Percentiles rank a stretch among this genome's conserved stretches.
These are phyloP conservation scores for Pythium guiyangense DNA, from an alignment of 352 stramenopile genomes.

Conservation along the genomic window DNA sequence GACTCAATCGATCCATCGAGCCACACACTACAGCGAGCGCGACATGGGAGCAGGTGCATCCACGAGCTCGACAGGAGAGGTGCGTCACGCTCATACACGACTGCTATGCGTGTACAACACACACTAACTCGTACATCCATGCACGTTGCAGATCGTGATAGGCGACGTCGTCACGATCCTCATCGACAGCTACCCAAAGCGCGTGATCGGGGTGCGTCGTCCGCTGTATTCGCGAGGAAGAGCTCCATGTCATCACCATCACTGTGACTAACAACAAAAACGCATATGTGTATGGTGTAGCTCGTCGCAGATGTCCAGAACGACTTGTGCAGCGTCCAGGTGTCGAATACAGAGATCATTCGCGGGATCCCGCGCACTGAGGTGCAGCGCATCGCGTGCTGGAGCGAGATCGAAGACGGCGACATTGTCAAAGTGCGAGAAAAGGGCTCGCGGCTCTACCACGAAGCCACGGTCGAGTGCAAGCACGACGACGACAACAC, in stretches of 20 bases:
- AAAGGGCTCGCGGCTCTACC: slow-evolving; percentile 48
- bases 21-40: not conserved
- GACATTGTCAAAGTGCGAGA: slow-evolving; percentile 68
- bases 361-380: slow-evolving; percentile 30
- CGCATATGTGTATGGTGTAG: slow-evolving; percentile 15
- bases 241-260: too few species aligned
- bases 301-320: slow-evolving; percentile 45
- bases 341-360: slow-evolving; percentile 46
- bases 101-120: not conserved
- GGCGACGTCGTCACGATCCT: slow-evolving; percentile 57
- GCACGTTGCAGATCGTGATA: slow-evolving; percentile 37
- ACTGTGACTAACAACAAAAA: too few species aligned
- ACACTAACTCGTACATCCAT: not conserved
- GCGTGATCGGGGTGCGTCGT: slow-evolving; percentile 46
- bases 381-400: slow-evolving; percentile 51
- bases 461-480: slow-evolving; percentile 49
- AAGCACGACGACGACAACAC: slow-evolving; percentile 42
- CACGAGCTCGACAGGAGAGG: slow-evolving; percentile 25
- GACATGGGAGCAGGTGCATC: slow-evolving; percentile 37
- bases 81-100: slow-evolving; percentile 1
- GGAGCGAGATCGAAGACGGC: slow-evolving; percentile 59
- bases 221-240: not conserved
- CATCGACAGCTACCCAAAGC: slow-evolving; percentile 37
- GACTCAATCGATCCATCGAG: not conserved
- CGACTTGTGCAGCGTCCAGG: slow-evolving; percentile 44